Conservation (phyloP, 2,329 filamentous ascomycete genomes). For the Leptographium galeiforme region DNA sequence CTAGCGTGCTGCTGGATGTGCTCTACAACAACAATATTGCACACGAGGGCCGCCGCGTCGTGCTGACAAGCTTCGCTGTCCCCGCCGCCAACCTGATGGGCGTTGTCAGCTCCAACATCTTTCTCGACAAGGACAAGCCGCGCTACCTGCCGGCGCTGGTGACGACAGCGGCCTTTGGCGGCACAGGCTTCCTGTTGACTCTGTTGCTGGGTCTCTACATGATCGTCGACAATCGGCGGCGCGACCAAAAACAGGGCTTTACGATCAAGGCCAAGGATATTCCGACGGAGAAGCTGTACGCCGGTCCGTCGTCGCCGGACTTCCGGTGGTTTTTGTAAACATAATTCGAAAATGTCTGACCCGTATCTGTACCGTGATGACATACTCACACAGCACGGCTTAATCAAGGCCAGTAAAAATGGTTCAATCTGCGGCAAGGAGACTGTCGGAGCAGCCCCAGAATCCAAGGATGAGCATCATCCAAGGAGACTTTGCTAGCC, state of each 20-base stretch:
- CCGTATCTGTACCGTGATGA: slow-evolving; percentile 54
- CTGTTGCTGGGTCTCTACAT: slow-evolving; percentile 47
- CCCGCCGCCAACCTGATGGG: slow-evolving; percentile 69
- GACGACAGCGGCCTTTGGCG: slow-evolving; percentile 52
- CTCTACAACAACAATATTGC: slow-evolving; percentile 74
- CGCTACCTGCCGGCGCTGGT: slow-evolving; percentile 55
- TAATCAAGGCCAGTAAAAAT: slow-evolving; percentile 39
- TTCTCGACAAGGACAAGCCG: slow-evolving; percentile 47
- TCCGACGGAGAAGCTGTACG: slow-evolving; percentile 39
- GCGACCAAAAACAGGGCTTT: slow-evolving; percentile 42
- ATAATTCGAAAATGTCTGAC: slow-evolving; percentile 33
- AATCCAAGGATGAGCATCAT: slow-evolving; percentile 36
- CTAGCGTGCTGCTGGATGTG: slow-evolving; percentile 51
- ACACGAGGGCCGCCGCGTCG: slow-evolving; percentile 57
- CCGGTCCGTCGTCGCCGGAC: slow-evolving; percentile 37
- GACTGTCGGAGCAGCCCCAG: slow-evolving; percentile 44
- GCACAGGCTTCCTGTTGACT: slow-evolving; percentile 40
- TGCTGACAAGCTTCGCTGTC: slow-evolving; percentile 58
- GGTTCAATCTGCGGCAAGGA: slow-evolving; percentile 46
- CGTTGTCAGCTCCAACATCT: slow-evolving; percentile 51
- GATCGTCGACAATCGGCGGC: slow-evolving; percentile 48
- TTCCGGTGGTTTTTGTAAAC: slow-evolving; percentile 38
- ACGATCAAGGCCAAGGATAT: slow-evolving; percentile 41
- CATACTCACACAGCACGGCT: slow-evolving; percentile 42
- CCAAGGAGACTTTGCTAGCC: slow-evolving; percentile 45